Base-by-base conservation (phyloP, 805 yeast species). In the Saccharomyces mikatae region DNA sequence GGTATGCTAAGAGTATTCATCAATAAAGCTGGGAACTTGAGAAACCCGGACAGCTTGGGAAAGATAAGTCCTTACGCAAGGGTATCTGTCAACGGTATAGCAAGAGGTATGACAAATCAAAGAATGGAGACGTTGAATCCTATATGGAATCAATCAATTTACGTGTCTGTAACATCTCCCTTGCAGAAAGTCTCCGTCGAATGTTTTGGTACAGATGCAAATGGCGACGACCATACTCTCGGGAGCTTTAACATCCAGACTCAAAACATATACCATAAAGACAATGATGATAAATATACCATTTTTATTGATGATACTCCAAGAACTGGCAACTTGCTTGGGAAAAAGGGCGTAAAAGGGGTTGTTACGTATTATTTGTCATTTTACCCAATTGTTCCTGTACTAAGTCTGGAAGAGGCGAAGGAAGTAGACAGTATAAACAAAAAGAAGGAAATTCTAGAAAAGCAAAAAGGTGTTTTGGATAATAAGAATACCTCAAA, bases 51-150 rank as follows among this genome's bases (percentile, higher is more conserved):
- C 68, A 84, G 81, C 55, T 76, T 91, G 54, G 96, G 96, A 54
- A 86, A 82, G 61, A 80, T 88, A 65, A 96, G 90, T 70, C 97
- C 98, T 44, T 91, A 90, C 66, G 80, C 82, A 8, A 81, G 95
- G 64, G 72, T 90, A 24, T 71, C 87, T 65, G 77, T 87, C 47
- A 89, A 89, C 66, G 88, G 87, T 56, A 75, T 81, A 60, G 83
- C 80, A 61, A 81, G 81, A 66, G 86, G 82, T 14, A 80, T 97
- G 71, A 91, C 97, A 1, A 76, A 79, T 51, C 80, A 87, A 13
- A 66, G 75, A 52, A 83, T 80, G n/a, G 79, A 84, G 13, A 81
- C 86, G 0, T 74, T 82, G 60, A 75, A 85, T 57, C 97, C 97
- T 9, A 81, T 80, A 4, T 92, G 88, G 86, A 81, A 89, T 67